These are phyloP conservation scores for Anethum foeniculum DNA, from an alignment of 140 eudicot species.

Conservation along the genomic window DNA sequence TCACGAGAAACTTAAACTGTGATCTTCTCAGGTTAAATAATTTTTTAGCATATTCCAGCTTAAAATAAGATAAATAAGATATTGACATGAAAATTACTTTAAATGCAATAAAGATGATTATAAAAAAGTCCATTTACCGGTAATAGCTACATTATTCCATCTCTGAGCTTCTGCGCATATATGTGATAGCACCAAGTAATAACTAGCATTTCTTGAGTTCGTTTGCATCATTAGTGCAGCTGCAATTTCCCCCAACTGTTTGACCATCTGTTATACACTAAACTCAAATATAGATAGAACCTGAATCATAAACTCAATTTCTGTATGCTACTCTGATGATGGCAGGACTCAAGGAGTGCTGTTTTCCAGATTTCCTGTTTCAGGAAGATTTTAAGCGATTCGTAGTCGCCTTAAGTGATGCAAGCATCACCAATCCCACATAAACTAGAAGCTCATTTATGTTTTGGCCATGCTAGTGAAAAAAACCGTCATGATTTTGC, in stretches of 20 bases:
- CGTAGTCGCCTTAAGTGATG: conserved; percentile 66
- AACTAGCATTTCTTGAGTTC: conserved; percentile 27
- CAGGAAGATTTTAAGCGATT: conserved; percentile 91
- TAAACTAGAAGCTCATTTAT: conserved; percentile 56
- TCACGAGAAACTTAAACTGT: too few relatives aligned
- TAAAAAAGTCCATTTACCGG: conserved; percentile 28
- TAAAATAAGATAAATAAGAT: too few relatives aligned
- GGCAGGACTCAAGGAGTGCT: conserved; percentile 76
- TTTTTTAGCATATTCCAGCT: too few relatives aligned
- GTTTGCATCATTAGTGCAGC: conserved; percentile 27
- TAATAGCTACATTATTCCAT: conserved; percentile 73
- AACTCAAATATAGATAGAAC: conserved; percentile 20
- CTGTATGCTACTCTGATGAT: conserved; percentile 41
- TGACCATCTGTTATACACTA: neutral
- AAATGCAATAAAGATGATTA: neutral
- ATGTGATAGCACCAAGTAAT: conserved; percentile 43
- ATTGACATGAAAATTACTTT: too few relatives aligned
- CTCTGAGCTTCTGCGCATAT: conserved; percentile 62
- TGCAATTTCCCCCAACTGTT: conserved; percentile 43
- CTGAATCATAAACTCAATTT: conserved; percentile 72
- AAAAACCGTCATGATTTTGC: conserved; percentile 38
- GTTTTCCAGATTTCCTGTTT: conserved; percentile 90
- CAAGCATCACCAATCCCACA: conserved; percentile 36
- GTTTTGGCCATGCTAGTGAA: conserved; percentile 79
- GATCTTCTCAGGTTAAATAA: too few relatives aligned